phyloP scores from a whole-genome alignment of 257 asterid genomes.

The Solanum chaucha region DNA sequence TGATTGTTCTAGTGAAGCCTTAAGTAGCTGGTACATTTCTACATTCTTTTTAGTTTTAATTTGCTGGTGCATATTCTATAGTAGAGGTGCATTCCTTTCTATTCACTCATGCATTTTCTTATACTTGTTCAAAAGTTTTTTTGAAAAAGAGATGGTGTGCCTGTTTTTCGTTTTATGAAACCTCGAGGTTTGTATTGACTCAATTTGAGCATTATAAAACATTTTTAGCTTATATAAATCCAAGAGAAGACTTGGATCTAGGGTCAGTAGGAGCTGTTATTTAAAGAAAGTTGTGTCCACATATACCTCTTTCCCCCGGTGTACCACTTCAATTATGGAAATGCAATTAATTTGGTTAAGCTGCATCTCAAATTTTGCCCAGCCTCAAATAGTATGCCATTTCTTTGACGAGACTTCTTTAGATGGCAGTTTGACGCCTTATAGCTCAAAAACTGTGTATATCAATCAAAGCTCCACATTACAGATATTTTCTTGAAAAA shows the following conservation, averaged over 20 bases:
- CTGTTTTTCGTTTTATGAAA: neutral
- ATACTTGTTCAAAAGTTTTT: neutral
- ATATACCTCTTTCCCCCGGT: neutral
- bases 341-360: neutral
- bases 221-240: neutral
- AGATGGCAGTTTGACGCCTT: neutral
- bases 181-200: neutral
- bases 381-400: neutral
- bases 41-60: neutral
- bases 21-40: neutral
- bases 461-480: neutral
- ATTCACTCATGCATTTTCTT: neutral
- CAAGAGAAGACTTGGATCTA: neutral
- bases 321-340: neutral
- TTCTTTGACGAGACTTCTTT: neutral
- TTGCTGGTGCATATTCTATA: neutral
- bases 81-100: neutral
- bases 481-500: neutral
- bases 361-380: neutral
- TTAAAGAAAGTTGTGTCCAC: neutral
- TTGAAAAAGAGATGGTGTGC: neutral
- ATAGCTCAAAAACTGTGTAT: neutral
- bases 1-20: neutral
- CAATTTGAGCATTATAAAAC: neutral
- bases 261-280: neutral